phyloP scores from a whole-genome alignment of 345 rosid species.

The Fremontodendron californicum region DNA sequence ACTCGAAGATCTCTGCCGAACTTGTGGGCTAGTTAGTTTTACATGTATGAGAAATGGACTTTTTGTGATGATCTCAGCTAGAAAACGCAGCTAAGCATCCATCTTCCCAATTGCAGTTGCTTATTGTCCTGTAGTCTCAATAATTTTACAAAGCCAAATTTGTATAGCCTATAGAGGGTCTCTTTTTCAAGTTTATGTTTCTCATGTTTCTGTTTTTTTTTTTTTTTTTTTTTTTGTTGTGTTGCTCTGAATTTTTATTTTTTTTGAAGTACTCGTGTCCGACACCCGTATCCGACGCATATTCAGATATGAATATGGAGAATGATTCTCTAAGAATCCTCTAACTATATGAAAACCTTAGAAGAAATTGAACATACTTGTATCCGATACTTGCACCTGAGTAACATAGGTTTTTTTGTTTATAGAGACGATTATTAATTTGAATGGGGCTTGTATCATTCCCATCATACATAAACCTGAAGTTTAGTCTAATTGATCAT shows the following conservation, averaged over 20 bases:
- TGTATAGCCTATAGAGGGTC: neutral
- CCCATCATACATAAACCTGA: too few species aligned
- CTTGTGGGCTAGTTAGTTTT: slow-evolving; percentile 70
- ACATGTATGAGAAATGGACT: slow-evolving; percentile 46
- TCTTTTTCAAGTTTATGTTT: neutral
- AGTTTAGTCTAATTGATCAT: too few species aligned
- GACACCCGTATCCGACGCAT: too few species aligned
- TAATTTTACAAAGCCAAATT: neutral
- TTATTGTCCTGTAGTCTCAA: neutral
- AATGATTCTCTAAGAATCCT: too few species aligned
- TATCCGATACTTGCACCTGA: too few species aligned
- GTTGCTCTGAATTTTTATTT: too few species aligned
- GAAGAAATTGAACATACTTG: too few species aligned
- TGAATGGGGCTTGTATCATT: neutral
- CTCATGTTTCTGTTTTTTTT: neutral
- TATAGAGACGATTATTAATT: neutral
- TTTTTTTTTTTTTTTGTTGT: too few species aligned
- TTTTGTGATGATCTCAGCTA: slow-evolving; percentile 76
- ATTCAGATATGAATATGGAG: too few species aligned
- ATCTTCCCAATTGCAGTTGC: neutral
- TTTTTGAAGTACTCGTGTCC: too few species aligned
- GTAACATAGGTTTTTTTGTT: neutral
- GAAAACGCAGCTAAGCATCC: slow-evolving; percentile 49
- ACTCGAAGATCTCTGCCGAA: slow-evolving; percentile 71
- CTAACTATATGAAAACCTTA: too few species aligned